Evolutionary conservation across 139 green algal genomes (phyloP).

Genomic region (Coelastrella sp.): DNA sequence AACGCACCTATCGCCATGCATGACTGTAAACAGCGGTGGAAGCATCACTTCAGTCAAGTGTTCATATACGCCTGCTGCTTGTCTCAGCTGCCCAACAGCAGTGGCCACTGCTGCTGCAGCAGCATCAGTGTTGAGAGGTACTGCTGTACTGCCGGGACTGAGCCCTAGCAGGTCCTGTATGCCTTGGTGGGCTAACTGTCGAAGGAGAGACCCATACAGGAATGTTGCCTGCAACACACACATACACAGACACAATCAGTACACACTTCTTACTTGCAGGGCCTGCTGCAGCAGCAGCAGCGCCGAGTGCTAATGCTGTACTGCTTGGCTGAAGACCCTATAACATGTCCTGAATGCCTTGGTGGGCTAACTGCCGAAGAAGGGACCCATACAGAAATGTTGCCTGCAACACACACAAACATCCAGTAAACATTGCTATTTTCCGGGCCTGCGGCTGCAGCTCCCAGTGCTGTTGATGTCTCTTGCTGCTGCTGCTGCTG

Average conservation of each 20-base stretch:
- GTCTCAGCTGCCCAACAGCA: slow-evolving; percentile 30
- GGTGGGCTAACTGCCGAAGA: slow-evolving; percentile 37
- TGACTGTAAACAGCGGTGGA: not conserved
- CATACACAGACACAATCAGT: not conserved
- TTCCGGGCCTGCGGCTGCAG: not conserved
- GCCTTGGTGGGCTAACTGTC: slow-evolving; percentile 35
- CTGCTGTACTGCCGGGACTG: not conserved
- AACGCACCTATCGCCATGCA: slow-evolving; percentile 43
- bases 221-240: slow-evolving; percentile 28
- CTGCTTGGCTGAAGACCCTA: too few species aligned
- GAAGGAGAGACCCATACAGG: slow-evolving; percentile 37
- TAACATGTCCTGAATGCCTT: slow-evolving; percentile 26
- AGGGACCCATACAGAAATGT: slow-evolving; percentile 41
- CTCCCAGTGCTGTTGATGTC: not conserved
- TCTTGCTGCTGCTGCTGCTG: not conserved
- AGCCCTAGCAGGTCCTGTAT: slow-evolving; percentile 30
- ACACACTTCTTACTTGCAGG: not conserved
- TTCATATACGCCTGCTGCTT: slow-evolving; percentile 37
- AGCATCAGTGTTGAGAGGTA: slow-evolving; percentile 1
- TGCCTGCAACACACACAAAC: not conserved
- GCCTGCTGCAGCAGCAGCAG: not conserved
- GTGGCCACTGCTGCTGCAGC: slow-evolving; percentile 29
- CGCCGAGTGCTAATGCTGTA: not conserved
- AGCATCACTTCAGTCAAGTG: slow-evolving; percentile 21
- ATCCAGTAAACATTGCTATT: not conserved